Conservation (phyloP, 2,329 filamentous ascomycete genomes). For the Chrysoporthe cubensis region DNA sequence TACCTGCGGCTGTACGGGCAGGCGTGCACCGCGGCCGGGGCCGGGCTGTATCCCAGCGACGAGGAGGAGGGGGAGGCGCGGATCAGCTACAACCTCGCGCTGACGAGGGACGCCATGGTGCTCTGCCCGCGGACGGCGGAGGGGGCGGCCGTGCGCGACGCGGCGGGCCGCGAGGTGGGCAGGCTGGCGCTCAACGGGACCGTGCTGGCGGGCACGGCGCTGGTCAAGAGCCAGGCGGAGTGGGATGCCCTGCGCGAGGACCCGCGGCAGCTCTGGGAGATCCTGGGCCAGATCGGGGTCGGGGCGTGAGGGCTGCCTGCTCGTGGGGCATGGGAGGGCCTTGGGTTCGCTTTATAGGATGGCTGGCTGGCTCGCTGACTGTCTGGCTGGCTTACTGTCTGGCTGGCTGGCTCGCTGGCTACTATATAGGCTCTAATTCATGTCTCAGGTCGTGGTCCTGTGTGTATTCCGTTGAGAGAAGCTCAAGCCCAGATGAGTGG, state of each 20-base stretch:
- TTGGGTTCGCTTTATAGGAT: too few species aligned
- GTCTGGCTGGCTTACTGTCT: too few species aligned
- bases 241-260: conserved; percentile 58
- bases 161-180: conserved; percentile 41
- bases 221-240: conserved; percentile 63
- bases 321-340: too few species aligned
- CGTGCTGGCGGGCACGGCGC: conserved; percentile 64
- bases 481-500: not conserved
- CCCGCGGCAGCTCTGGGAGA: conserved; percentile 41
- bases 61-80: conserved; percentile 38
- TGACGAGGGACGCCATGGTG: conserved; percentile 58
- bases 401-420: not conserved
- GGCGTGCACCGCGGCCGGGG: conserved; percentile 44
- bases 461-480: too few species aligned
- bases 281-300: conserved; percentile 49
- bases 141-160: conserved; percentile 42
- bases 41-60: conserved; percentile 14
- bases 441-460: not conserved
- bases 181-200: conserved; percentile 62
- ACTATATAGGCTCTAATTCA: not conserved
- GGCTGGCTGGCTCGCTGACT: too few species aligned
- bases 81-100: conserved; percentile 68
- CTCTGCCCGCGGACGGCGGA: conserved; percentile 60
- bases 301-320: conserved; percentile 20
- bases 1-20: conserved; percentile 55